A percentile compares a stretch with the other conserved stretches of the same genome.
Evolutionary conservation across 495 filamentous ascomycete species (phyloP).

Genomic region (Penicillium maclennaniae): DNA sequence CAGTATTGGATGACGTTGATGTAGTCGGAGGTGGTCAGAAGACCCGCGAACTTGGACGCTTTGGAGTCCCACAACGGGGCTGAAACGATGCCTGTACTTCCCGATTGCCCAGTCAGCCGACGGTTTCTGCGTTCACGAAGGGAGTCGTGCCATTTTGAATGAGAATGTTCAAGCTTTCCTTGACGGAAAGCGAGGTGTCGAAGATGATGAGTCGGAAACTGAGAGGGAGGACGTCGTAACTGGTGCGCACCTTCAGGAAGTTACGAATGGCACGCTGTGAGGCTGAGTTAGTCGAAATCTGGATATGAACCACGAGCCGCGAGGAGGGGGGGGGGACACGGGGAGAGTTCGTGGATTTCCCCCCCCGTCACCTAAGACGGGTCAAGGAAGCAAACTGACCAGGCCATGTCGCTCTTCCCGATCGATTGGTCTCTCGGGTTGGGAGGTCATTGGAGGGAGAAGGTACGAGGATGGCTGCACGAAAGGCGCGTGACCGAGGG

Average conservation of each 20-base stretch:
- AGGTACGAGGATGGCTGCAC: conserved; percentile 87
- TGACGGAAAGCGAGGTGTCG: conserved; percentile 90
- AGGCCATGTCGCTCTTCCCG: conserved; percentile 89
- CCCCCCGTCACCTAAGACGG: background rate
- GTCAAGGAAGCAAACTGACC: conserved; percentile 53
- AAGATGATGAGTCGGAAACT: conserved; percentile 95
- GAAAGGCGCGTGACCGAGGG: conserved; percentile 50
- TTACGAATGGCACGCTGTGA: conserved; percentile 81
- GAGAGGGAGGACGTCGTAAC: conserved; percentile 97
- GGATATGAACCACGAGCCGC: conserved; percentile 19
- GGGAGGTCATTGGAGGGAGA: conserved; percentile 60
- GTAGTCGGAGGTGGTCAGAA: conserved; percentile 94
- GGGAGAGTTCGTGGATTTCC: conserved; percentile 3
- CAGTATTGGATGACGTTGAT: conserved; percentile 99
- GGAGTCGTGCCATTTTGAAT: conserved; percentile 82
- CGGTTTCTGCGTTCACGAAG: background rate
- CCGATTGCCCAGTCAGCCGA: conserved; percentile 27
- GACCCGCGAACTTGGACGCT: conserved; percentile 86
- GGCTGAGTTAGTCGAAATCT: conserved; percentile 32
- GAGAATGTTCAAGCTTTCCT: conserved; percentile 93
- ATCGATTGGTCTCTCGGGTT: conserved; percentile 72
- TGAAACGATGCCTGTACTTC: conserved; percentile 82
- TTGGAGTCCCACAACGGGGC: conserved; percentile 97
- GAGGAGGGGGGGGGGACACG: conserved; percentile 1
- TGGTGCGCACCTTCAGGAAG: conserved; percentile 93